phyloP scores from a whole-genome alignment of 2,329 filamentous ascomycete species.

The Sphaceloma murrayae region DNA sequence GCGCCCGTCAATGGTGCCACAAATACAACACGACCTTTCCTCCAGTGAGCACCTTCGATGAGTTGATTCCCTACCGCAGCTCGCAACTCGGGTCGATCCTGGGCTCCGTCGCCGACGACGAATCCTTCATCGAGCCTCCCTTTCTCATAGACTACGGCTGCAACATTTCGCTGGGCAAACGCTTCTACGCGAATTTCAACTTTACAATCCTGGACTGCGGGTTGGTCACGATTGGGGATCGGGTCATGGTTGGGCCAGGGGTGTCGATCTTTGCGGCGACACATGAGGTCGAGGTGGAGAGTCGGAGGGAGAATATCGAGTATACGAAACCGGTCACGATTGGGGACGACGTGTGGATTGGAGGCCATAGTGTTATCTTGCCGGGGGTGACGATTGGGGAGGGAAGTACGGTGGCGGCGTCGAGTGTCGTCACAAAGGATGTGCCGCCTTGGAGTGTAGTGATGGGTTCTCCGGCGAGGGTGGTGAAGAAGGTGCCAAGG shows the following conservation, averaged over 20 bases:
- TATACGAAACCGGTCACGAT: constrained; percentile 46
- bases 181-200: constrained; percentile 56
- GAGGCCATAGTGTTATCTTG: constrained; percentile 59
- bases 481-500: constrained; percentile 29
- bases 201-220: constrained; percentile 44
- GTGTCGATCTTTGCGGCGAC: constrained; percentile 45
- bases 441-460: constrained; percentile 32
- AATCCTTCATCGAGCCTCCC: constrained; percentile 50
- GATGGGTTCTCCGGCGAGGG: constrained; percentile 31
- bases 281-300: constrained; percentile 43
- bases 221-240: constrained; percentile 43
- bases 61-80: constrained; percentile 24
- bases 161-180: constrained; percentile 52
- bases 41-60: constrained; percentile 23
- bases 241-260: constrained; percentile 45
- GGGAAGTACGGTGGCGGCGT: constrained; percentile 66
- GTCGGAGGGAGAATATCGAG: constrained; percentile 40
- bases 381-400: constrained; percentile 70
- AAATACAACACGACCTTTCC: constrained; percentile 52
- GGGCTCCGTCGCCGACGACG: constrained; percentile 28
- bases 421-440: constrained; percentile 70
- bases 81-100: constrained; percentile 26
- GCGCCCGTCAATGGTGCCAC: constrained; percentile 46
- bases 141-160: constrained; percentile 56
- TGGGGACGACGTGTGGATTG: constrained; percentile 74